These are phyloP conservation scores for Eutypa lata DNA, from an alignment of 2,329 filamentous ascomycete species.

Conservation along the genomic window DNA sequence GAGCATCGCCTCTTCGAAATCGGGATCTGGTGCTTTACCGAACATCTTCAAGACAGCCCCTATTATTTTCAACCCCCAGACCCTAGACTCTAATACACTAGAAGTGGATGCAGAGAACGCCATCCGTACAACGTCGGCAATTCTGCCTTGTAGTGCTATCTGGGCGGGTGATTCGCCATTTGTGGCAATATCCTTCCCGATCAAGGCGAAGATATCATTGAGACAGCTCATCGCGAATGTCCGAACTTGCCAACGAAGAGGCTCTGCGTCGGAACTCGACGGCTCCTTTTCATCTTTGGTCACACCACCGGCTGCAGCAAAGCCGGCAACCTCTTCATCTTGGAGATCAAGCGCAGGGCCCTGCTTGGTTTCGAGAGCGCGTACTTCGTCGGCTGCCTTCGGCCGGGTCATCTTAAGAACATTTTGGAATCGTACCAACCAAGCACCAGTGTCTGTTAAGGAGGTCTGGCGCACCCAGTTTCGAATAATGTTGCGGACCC, in stretches of 20 bases:
- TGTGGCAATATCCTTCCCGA: conserved; percentile 74
- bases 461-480: conserved; percentile 95
- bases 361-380: conserved; percentile 41
- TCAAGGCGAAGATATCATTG: conserved; percentile 74
- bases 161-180: conserved; percentile 79
- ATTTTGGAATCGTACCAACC: conserved; percentile 84
- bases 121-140: conserved; percentile 93
- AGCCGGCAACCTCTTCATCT: conserved; percentile 95
- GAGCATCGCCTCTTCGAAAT: conserved; percentile 95
- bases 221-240: conserved; percentile 91
- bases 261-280: conserved; percentile 68
- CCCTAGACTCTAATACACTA: conserved; percentile 81
- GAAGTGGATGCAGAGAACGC: conserved; percentile 97
- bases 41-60: conserved; percentile 94
- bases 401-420: conserved; percentile 84
- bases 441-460: conserved; percentile 72
- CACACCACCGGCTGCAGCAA: conserved; percentile 69
- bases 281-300: conserved; percentile 50
- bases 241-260: conserved; percentile 90
- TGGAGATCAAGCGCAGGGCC: conserved; percentile 72
- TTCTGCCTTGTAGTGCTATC: conserved; percentile 71
- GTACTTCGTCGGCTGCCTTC: conserved; percentile 55
- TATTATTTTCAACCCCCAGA: conserved; percentile 91
- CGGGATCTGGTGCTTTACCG: conserved; percentile 89
- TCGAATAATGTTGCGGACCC: conserved; percentile 80